Base-by-base conservation (phyloP, 805 yeast genomes). In the Metschnikowia similis region DNA sequence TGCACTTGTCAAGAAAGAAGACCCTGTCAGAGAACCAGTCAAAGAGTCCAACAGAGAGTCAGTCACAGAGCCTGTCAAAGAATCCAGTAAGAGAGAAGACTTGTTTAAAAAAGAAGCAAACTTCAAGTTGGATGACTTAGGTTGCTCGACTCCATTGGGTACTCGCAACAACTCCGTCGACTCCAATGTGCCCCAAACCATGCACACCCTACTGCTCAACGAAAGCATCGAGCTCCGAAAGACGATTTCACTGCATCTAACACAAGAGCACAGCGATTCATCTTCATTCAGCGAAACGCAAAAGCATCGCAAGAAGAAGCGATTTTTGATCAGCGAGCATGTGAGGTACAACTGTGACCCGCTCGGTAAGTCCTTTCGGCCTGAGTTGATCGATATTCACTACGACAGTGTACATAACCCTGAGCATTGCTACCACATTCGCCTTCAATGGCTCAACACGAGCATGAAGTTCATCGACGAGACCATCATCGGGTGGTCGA, bases 381-480 rank as follows among this genome's bases (percentile, higher is more conserved):
- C 86, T 0, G 99, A 94, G 57, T 66, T 83, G 2, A 74, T 90
- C 41, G 82, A 83, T 6, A 89, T 94, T 1, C 97, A 92, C 66
- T 88, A 89, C 61, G 99, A 94, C 63, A 77, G 84, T 40, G 91
- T 91, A 3, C 97, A 90, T 64, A 92, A 91, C 62, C 97, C 97
- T 0, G 92, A 87, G 56, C 96, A 91, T 60, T 91, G 97, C 62
- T 94, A 84, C 70, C 98, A 92, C 61, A 78, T 94, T 31, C 74
- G 96, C 42, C 66, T 92, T 11, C 97, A 94, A 63, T 94, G 99
- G 99, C 70, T 92, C 31, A 89, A 87, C 52, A 83, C 96, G 0
- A 89, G 98, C 0, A 86, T 96, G 2, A 87, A 87, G 62, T 68
- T 69, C 47, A 65, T 70, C 39, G 97, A 90, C 51, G 96, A 90